Evolutionary conservation across 192 early-diverging fungal species (phyloP).

Genomic region (Endogone sp.): DNA sequence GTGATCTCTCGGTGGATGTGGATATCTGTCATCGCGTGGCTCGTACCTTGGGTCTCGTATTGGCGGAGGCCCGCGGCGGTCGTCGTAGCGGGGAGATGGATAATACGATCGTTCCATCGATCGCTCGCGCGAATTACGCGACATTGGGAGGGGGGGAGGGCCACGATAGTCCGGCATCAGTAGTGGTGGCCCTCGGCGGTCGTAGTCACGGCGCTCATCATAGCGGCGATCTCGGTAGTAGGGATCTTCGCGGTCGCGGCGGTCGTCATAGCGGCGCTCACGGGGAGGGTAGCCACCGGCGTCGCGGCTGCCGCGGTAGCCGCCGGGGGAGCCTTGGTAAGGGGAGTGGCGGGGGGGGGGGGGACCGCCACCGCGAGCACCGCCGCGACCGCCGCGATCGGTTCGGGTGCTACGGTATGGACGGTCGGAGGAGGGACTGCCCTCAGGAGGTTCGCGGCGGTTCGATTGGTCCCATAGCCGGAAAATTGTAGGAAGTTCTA

Average conservation of each 20-base stretch:
- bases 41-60: background rate
- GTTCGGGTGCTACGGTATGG: conserved; percentile 6
- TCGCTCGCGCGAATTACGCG: too few relatives aligned
- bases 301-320: conserved; percentile 18
- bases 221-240: conserved; percentile 40
- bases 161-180: too few relatives aligned
- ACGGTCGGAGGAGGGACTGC: conserved; percentile 1
- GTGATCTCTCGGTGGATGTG: background rate
- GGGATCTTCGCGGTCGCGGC: conserved; percentile 31
- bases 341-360: conserved; percentile 9
- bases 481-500: conserved; percentile 16
- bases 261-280: conserved; percentile 33
- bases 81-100: too few relatives aligned
- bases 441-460: conserved; percentile 6
- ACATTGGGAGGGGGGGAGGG: too few relatives aligned
- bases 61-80: too few relatives aligned
- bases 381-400: conserved; percentile 21
- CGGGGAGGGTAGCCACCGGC: conserved; percentile 7
- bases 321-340: conserved; percentile 20
- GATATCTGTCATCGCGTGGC: conserved; percentile 6
- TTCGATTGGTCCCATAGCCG: conserved; percentile 25
- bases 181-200: conserved; percentile 10
- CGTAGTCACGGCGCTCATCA: conserved; percentile 26
- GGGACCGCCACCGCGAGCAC: conserved; percentile 18
- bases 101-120: too few relatives aligned